Evolutionary conservation across 805 yeast species (phyloP).

Genomic region (Candida coquimbonensis): DNA sequence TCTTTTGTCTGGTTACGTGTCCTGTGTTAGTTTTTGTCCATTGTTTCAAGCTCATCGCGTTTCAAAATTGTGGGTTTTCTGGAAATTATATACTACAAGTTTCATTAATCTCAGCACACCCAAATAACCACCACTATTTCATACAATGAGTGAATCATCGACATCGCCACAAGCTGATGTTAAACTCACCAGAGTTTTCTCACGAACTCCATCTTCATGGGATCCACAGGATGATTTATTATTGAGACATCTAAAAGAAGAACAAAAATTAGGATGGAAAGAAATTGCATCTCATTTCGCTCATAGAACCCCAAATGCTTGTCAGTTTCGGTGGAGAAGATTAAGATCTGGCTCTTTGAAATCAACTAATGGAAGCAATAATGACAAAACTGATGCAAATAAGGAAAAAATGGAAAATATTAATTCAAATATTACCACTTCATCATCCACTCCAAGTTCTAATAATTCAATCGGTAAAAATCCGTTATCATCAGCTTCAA

Average conservation of each 20-base stretch:
- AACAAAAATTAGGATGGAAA: conserved; percentile 82
- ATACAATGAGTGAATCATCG: conserved; percentile 13
- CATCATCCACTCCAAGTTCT: conserved; percentile 12
- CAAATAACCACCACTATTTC: background rate
- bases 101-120: too few species aligned
- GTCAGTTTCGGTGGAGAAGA: conserved; percentile 86
- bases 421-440: too few species aligned
- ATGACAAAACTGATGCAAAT: background rate
- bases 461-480: background rate
- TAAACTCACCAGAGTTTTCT: conserved; percentile 21
- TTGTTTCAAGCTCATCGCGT: conserved; percentile 6
- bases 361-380: conserved; percentile 5
- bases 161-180: conserved; percentile 19
- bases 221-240: conserved; percentile 70
- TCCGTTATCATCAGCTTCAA: conserved; percentile 2
- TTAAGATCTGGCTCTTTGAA: conserved; percentile 39
- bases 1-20: too few species aligned
- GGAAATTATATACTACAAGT: background rate
- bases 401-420: background rate
- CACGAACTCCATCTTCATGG: conserved; percentile 56
- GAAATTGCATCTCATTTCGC: conserved; percentile 75
- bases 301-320: conserved; percentile 81
- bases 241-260: conserved; percentile 71
- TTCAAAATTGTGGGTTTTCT: conserved; percentile 1
- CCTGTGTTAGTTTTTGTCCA: background rate